phyloP scores from a whole-genome alignment of 2,329 filamentous ascomycete genomes.

The Fusarium tupiense region DNA sequence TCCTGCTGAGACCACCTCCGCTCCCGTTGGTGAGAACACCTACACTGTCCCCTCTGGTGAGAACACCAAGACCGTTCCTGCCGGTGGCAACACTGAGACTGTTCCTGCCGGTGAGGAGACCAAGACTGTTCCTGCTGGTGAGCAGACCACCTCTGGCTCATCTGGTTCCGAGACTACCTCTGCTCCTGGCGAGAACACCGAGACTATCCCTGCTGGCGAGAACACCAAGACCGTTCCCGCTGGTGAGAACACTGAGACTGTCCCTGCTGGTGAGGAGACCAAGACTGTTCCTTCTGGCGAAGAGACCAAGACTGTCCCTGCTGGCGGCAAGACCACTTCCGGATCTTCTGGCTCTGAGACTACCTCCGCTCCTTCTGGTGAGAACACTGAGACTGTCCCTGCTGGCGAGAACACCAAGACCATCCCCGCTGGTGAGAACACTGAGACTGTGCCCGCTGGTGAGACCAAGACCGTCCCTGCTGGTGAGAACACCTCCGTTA shows the following conservation, averaged over 20 bases:
- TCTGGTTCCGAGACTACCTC: conserved; percentile 48
- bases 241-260: conserved; percentile 11
- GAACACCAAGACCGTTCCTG: conserved; percentile 17
- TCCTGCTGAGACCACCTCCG: conserved; percentile 56
- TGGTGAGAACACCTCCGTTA: conserved; percentile 37
- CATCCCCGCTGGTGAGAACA: conserved; percentile 15
- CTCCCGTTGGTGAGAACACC: conserved; percentile 9
- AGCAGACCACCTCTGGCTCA: background rate
- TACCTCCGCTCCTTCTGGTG: conserved; percentile 62
- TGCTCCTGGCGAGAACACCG: conserved; percentile 60
- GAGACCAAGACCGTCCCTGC: background rate
- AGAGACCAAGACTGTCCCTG: conserved; percentile 25
- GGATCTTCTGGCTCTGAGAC: conserved; percentile 59
- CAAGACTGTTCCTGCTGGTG: conserved; percentile 14
- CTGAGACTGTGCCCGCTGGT: background rate
- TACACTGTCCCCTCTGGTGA: conserved; percentile 44
- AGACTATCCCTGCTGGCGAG: conserved; percentile 8
- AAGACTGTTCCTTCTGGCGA: conserved; percentile 20
- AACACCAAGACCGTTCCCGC: conserved; percentile 9
- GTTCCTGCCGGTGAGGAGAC: conserved; percentile 51
- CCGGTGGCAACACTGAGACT: conserved; percentile 20
- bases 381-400: conserved; percentile 53
- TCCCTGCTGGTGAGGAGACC: conserved; percentile 13
- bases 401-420: too few relatives aligned
- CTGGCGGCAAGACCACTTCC: conserved; percentile 23